Evolutionary conservation across 352 stramenopile genomes (phyloP), one percentile per base, ranked within the genome.

Genomic region (Phytopythium aichiense): DNA sequence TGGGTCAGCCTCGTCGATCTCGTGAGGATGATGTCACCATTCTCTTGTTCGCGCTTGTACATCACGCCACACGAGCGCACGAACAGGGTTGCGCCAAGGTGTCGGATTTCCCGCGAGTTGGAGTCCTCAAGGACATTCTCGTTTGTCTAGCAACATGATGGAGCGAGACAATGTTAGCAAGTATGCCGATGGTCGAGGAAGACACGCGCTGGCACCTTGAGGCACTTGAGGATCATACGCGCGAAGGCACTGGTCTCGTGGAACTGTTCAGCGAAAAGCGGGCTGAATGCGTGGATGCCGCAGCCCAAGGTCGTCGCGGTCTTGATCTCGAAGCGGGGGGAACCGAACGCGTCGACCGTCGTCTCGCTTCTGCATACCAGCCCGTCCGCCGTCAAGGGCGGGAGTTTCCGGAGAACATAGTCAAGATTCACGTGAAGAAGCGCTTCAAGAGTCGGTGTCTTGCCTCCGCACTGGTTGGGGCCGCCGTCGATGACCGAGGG

Each of bases 291-390:
- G 6, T 45, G 52, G n/a, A 58, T 45, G 16, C 30, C 18, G 35
- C 52, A 58, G 33, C 31, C 38, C 35, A 46, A n/a, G 13, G 52
- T 58, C n/a, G 52, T 58, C n/a, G 23, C 52, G 11, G 52, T 58
- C 52, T 58, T 58, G 9, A 58, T 48, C 33, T 58, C 52, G 35
- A 58, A 58, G 12, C 31, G 52, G 1, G 52, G 52, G 4, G 20
- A 58, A 0, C 52, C 52, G 38, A n/a, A 42, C 16, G 52, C 52
- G 33, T 46, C 52, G 12, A 58, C n/a, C 2, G 52, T 38, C 0
- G 22, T 58, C 31, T 30, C 52, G 7, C 52, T 45, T 16, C 25
- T 48, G 52, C 52, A 58, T 0, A 58, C 52, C n/a, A 58, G 35
- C 0, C 20, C 30, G 35, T 58, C 33, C 13, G 52, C 52, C 13